A percentile compares a stretch with the other conserved stretches of the same genome.
Evolutionary conservation across 169 alveolate genomes (phyloP).

Genomic region (Neospora caninum): DNA sequence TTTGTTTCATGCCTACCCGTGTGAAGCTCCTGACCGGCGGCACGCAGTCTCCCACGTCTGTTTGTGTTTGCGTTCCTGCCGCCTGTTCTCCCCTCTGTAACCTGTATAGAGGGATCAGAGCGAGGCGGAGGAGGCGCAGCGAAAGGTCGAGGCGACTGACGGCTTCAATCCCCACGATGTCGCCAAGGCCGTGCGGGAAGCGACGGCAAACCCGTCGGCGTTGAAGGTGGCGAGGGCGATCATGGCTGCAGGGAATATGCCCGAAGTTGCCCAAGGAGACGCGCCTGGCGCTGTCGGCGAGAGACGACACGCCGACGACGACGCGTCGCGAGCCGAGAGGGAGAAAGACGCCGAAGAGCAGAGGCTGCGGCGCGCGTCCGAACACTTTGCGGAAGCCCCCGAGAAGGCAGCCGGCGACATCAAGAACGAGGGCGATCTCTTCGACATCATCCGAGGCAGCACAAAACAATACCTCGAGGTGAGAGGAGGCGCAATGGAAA

Average conservation of each 20-base stretch:
- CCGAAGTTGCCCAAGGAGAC: neutral
- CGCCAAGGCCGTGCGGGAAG: neutral
- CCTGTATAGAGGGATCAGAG: neutral
- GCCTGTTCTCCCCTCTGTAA: too few species aligned
- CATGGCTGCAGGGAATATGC: neutral
- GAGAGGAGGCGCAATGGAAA: neutral
- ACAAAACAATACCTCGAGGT: constrained; percentile 28
- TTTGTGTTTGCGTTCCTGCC: too few species aligned
- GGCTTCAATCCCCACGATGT: neutral
- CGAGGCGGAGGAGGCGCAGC: constrained; percentile 12
- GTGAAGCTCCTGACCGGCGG: too few species aligned
- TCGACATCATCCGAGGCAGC: constrained; percentile 18
- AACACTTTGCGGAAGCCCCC: neutral
- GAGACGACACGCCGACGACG: neutral
- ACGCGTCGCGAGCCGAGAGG: neutral
- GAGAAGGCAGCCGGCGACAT: constrained; percentile 1
- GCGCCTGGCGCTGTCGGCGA: neutral
- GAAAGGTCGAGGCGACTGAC: neutral
- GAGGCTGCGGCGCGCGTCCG: neutral
- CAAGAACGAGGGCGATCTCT: neutral
- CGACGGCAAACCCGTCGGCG: constrained; percentile 25
- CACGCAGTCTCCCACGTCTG: too few species aligned
- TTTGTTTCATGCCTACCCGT: too few species aligned
- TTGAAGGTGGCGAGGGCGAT: neutral
- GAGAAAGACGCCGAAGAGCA: neutral